Base-by-base conservation (phyloP, 106 monocot genomes). In the Dioscorea zingiberensis region DNA sequence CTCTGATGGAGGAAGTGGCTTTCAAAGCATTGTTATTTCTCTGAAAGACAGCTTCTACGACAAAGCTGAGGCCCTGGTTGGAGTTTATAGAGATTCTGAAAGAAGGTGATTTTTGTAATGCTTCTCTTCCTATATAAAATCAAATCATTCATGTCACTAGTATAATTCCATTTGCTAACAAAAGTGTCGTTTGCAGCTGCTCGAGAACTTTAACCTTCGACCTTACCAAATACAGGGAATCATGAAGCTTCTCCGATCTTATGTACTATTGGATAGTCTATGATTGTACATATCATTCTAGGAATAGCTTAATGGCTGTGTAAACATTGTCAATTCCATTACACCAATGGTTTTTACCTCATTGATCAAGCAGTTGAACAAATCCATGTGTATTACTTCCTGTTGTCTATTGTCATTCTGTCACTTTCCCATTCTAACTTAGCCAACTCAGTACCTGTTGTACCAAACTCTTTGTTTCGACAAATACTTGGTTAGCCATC, bases 21-120 rank as follows among this genome's bases (percentile, higher is more conserved):
- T 98, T 53, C 98, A 98, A 72, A 93, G 88, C 63, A 98, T 98
- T 21, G 98, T 98, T 13, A 93, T 98, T 18, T 98, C 98, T 1
- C 80, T 98, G 44, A 98, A 98, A 69, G 98, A 98, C 66, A 93
- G 77, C 69, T 98, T 98, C 84, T 98, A 93, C 63, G 98, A 93
- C 66, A 98, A 98, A 63, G 92, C 98, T 17, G 98, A 98, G 79
- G 88, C 92, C 21, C 75, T 98, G 61, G 86, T 98, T 63, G 98
- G 98, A 25, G 93, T 98, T 32, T 98, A 93, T 63, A 86, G 92
- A 67, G 98, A 98, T 69, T 74, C 85, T 6, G 92, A 88, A 51
- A 88, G 66, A 69, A 80, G 92, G 98, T 93, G 25, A 74, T 13
- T 54, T 4, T 47, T 19, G 27, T 18, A 0, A 17, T 56, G 17